Evolutionary conservation across 768 basidiomycete species (phyloP).

Genomic region (Lentinula edodes): DNA sequence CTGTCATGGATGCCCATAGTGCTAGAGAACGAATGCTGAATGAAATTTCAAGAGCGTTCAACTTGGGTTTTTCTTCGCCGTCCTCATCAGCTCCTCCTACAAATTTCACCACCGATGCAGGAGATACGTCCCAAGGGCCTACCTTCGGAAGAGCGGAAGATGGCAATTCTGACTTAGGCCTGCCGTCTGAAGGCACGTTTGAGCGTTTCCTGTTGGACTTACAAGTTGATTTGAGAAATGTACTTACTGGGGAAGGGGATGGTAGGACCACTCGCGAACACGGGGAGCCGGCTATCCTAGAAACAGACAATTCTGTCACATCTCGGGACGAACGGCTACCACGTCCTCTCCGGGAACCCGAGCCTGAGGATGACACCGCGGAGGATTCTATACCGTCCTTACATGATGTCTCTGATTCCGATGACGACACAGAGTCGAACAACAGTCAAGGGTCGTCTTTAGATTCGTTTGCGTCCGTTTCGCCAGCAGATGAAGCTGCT

Average conservation of each 20-base stretch:
- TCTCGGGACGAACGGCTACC: neutral
- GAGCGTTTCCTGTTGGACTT: constrained; percentile 78
- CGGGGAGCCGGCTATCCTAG: constrained; percentile 14
- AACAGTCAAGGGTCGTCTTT: constrained; percentile 15
- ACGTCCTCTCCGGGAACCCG: constrained; percentile 3
- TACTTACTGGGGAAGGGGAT: constrained; percentile 32
- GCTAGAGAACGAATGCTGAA: constrained; percentile 69
- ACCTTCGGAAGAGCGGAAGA: neutral
- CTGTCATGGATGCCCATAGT: constrained; percentile 22
- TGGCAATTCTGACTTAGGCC: constrained; percentile 1
- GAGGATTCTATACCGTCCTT: constrained; percentile 24
- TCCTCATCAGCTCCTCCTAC: neutral
- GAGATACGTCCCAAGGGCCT: neutral
- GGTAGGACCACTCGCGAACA: neutral
- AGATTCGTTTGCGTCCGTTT: constrained; percentile 16
- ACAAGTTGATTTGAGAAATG: constrained; percentile 64
- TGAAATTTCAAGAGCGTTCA: constrained; percentile 79
- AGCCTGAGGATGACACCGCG: constrained; percentile 5
- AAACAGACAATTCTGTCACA: no score
- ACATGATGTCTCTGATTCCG: constrained; percentile 29
- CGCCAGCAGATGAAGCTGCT: constrained; percentile 21
- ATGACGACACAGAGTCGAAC: constrained; percentile 16
- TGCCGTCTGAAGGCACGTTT: constrained; percentile 62
- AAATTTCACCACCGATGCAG: neutral
- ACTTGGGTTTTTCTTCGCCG: constrained; percentile 54